Evolutionary conservation across 805 yeast species (phyloP).

Genomic region (Nakazawaea populi): DNA sequence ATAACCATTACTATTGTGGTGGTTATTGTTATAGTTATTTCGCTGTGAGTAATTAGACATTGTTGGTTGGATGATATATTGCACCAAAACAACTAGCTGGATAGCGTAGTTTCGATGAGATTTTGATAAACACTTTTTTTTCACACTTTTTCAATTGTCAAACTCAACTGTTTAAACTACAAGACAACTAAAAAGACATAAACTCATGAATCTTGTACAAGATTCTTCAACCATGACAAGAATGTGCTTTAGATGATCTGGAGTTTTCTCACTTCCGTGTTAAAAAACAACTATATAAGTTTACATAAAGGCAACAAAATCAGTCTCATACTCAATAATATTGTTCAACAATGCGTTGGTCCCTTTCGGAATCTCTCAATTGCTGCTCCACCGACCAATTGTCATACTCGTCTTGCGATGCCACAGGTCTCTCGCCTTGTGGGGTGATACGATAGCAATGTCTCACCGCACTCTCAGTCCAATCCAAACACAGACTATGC

Average conservation of each 20-base stretch:
- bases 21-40: background rate
- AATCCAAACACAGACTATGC: constrained; percentile 68
- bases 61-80: background rate
- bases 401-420: constrained; percentile 23
- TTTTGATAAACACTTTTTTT: too few relatives aligned
- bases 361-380: background rate
- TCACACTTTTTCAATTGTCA: too few relatives aligned
- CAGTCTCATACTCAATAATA: background rate
- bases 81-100: too few relatives aligned
- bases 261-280: too few relatives aligned
- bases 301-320: background rate
- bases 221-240: too few relatives aligned
- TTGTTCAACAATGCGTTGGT: constrained; percentile 1
- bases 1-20: background rate
- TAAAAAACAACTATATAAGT: too few relatives aligned
- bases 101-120: too few relatives aligned
- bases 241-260: too few relatives aligned
- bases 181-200: too few relatives aligned
- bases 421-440: constrained; percentile 62
- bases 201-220: too few relatives aligned
- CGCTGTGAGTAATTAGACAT: background rate
- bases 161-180: too few relatives aligned
- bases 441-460: constrained; percentile 74
- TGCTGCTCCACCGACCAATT: constrained; percentile 26
- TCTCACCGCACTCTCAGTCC: constrained; percentile 61